These are phyloP conservation scores for Acrocalymma vagum DNA, from an alignment of 2,329 filamentous ascomycete species.

Conservation along the genomic window DNA sequence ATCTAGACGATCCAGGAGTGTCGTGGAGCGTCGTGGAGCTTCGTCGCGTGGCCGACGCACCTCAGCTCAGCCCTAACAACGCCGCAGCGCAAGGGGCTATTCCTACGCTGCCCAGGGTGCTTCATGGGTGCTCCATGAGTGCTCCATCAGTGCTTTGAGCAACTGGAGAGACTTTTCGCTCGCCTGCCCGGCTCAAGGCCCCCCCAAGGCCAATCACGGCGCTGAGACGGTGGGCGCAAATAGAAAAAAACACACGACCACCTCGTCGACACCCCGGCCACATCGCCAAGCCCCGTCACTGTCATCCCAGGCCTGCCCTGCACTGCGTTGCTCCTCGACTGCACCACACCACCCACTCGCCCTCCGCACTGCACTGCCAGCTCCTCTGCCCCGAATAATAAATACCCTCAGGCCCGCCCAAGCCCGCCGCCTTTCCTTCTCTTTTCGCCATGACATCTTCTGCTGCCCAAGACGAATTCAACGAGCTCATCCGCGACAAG, in stretches of 20 bases:
- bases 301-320: constrained; percentile 7
- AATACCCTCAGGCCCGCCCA: constrained; percentile 21
- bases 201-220: constrained; percentile 29
- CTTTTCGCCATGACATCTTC: constrained; percentile 50
- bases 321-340: too few species aligned
- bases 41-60: constrained; percentile 21
- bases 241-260: constrained; percentile 11
- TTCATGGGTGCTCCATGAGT: too few species aligned
- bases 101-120: too few species aligned
- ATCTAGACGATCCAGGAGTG: constrained; percentile 22
- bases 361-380: constrained; percentile 16
- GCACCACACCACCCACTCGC: constrained; percentile 8
- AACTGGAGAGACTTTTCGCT: too few species aligned
- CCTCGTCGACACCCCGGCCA: constrained; percentile 7
- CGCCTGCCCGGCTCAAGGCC: constrained; percentile 10
- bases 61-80: constrained; percentile 28
- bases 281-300: constrained; percentile 17
- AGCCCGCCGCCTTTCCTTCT: constrained; percentile 17
- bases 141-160: too few species aligned
- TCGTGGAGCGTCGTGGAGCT: too few species aligned
- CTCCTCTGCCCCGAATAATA: constrained; percentile 30
- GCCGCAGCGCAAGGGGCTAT: background rate
- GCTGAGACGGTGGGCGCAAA: constrained; percentile 20
- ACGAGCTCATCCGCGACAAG: constrained; percentile 60
- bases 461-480: constrained; percentile 61